Base-by-base conservation (phyloP, 2,329 filamentous ascomycete species). In the Xylaria sp. region DNA sequence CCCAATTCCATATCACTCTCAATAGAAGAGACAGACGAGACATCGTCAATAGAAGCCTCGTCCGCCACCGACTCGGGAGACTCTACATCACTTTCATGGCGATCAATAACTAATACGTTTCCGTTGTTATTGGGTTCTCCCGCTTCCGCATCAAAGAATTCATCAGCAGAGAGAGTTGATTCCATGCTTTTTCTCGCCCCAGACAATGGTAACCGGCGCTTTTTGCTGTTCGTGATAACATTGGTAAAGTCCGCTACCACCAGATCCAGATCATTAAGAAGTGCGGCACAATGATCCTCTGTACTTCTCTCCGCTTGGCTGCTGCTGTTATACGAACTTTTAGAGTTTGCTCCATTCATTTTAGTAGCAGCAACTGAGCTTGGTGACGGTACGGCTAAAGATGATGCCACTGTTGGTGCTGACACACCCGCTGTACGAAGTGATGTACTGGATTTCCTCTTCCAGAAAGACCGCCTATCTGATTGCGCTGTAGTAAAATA, bases 81-180 rank as follows among this genome's bases (percentile, higher is more conserved):
- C 68, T 92, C 91, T 58, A 90, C 89, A 56, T 92, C 92, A 74
- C 89, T 92, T 51, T 87, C 89, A 39, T 87, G 88, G 67, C 89
- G 86, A 66, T 83, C 79, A 59, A 97, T 95, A 55, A 90, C 90
- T 69, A 97, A 83, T 9, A 97, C 84, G 61, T 92, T 89, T 7
- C 90, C 89, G 31, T 77, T 79, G 17, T 81, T 81, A 27, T 80
- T 82, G n/a, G 71, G 73, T 72, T 87, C 86, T 17, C 87, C 89
- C 58, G 89, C 90, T 74, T 91, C 89, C 0, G 96, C 96, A 77
- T 99, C 96, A 73, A 97, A 99, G 80, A 98, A 99, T 77, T 98
- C 95, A 63, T 97, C 92, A 1, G 87, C 87, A 1, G 92, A 91
- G 25, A 86, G 86, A 33, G 90, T 85, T 0, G 94, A 97, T 69